phyloP scores from a whole-genome alignment of 192 early-diverging fungal species.

The Coemansia sp. region DNA sequence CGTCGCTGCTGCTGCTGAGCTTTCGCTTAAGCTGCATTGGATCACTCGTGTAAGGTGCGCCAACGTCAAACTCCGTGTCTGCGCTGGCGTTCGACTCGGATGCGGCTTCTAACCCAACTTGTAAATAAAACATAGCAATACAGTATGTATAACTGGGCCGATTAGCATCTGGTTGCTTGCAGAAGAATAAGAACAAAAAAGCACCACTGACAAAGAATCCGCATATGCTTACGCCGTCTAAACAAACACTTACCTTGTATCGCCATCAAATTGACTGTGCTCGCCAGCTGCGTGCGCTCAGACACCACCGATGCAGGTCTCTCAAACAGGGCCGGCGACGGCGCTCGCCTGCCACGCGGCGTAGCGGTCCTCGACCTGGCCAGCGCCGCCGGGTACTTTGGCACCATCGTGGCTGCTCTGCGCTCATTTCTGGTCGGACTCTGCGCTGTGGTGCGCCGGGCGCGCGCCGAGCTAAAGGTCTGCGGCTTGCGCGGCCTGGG shows the following conservation, averaged over 20 bases:
- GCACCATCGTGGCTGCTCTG: not conserved
- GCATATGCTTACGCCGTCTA: not conserved
- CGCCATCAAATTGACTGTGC: constrained; percentile 22
- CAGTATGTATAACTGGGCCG: not conserved
- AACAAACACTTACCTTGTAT: constrained; percentile 7
- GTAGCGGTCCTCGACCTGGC: not conserved
- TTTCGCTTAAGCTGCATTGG: constrained; percentile 9
- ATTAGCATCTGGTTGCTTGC: no score
- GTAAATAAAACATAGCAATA: not conserved
- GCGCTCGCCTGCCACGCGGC: constrained; percentile 4
- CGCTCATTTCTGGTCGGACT: constrained; percentile 1
- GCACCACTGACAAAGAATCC: no score
- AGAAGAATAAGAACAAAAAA: no score
- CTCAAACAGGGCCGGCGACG: not conserved
- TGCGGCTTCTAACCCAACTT: not conserved
- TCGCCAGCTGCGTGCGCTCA: constrained; percentile 23
- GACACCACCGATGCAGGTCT: constrained; percentile 20
- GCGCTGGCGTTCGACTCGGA: not conserved
- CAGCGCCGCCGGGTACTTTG: constrained; percentile 8
- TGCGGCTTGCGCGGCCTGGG: constrained; percentile 1
- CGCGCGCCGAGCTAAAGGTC: constrained; percentile 1
- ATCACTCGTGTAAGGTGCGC: not conserved
- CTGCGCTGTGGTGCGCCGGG: not conserved
- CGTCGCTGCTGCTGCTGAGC: not conserved
- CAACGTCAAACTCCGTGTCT: not conserved